Base-by-base conservation (phyloP, 202 grass and related monocot genomes). In the Dendrocalamus latiflorus region DNA sequence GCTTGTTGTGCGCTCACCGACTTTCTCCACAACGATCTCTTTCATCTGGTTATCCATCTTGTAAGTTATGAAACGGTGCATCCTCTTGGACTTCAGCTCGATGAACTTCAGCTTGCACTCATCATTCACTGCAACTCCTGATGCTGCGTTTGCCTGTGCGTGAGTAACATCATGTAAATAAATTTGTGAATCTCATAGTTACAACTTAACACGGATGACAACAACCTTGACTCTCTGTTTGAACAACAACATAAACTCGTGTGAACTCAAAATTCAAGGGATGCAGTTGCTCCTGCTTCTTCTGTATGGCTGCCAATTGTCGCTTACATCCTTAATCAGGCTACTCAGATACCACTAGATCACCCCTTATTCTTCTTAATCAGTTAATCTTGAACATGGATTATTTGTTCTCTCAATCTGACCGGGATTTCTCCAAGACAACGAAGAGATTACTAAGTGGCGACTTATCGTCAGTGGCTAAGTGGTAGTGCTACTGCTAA, bases 41-140 rank as follows among this genome's bases (percentile, higher is more conserved):
- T 87, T 89, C 65, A 63, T 51, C 22, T 81, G 54, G 56, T 81
- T 43, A 11, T 89, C 67, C 75, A 92, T 86, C 84, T 82, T 85
- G 76, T 58, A 92, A 8, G 55, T 72, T 18, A 92, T 84, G 77
- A 87, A 92, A 39, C 91, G 87, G 76, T 92, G 84, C 79, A 68
- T 47, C 84, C 91, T 89, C 85, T 92, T 92, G 1, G 91, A 86
- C 72, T 92, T 79, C 73, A 92, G 87, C 77, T 92, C 91, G 8
- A 72, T 57, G 22, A 92, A 92, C 87, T 82, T 92, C 57, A 85
- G 72, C 28, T 78, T 74, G 76, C 91, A 92, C 14, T 92, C 81
- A 3, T 89, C 87, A 45, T 90, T 81, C 54, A 92, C 84, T 1
- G 53, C 81, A 44, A 86, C 85, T 43, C 91, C 91, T 12, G 91